Evolutionary conservation across 805 yeast species (phyloP), one percentile per base, ranked within the genome.

Genomic region (Candida cerambycidarum): DNA sequence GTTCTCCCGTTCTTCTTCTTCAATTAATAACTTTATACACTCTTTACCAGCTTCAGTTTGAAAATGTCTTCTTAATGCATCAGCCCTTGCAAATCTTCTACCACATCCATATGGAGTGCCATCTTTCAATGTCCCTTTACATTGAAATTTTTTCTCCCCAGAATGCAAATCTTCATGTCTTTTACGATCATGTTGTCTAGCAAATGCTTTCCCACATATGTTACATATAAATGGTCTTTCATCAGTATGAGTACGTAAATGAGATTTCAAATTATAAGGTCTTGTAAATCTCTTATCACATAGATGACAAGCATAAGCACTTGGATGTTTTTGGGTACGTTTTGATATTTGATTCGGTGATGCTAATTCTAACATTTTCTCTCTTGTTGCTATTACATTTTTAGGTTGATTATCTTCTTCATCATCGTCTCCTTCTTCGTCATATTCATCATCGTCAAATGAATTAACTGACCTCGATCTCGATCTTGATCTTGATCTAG

Each of bases 261-360:
- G 99, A 0, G 96, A 87, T 53, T 92, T 88, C 51, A 92, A 70
- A 58, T 93, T 93, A 62, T 93, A 93, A 0, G 97, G 96, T 42
- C 98, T 69, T 1, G 98, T 92, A 60, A 92, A 92, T 38, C 83
- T 69, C 63, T 89, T 89, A 31, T 82, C 89, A 63, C 99, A 92
- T 32, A 86, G 64, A 45, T 82, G 81, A 61, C 98, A 92, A 2
- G 84, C 84, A 62, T 78, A 86, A 7, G 80, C 73, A 18, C 86
- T 78, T 0, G 92, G 92, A 55, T 82, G 82, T 47, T 83, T 84
- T 53, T 84, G 89, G 5, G 76, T 69, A 17, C 86, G 63, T 56
- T 76, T 76, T 36, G 77, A 69, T 2, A 76, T 57, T 32, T 71
- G 74, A 21, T 71, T 68, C 0, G 86, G 80, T 9, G 80, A 69